These are phyloP conservation scores for Starmerella kuoi DNA, from an alignment of 805 yeast genomes.

Conservation along the genomic window DNA sequence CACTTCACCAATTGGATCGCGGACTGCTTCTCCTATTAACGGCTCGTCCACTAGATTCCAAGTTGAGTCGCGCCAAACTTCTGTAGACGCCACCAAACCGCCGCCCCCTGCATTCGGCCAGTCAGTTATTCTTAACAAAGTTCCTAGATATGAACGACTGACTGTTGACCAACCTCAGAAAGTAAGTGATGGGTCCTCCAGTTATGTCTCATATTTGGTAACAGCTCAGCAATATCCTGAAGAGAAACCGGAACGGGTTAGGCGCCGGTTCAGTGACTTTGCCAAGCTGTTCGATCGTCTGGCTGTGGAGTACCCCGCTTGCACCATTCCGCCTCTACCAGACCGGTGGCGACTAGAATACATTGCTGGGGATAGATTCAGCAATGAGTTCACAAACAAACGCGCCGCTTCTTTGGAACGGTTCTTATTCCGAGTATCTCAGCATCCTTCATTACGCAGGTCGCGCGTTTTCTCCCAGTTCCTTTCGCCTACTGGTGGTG, in stretches of 20 bases:
- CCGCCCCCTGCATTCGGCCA: no score
- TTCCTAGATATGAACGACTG: conserved; percentile 13
- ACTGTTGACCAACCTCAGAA: conserved; percentile 23
- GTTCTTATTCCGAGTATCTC: conserved; percentile 58
- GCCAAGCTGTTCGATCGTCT: conserved; percentile 63
- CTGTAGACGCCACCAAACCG: no score
- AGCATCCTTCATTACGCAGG: conserved; percentile 59
- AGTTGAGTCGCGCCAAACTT: no score
- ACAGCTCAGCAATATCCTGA: conserved; percentile 35
- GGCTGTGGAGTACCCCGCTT: conserved; percentile 66
- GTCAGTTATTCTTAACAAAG: conserved; percentile 12
- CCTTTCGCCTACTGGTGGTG: conserved; percentile 34
- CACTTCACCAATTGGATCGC: background rate
- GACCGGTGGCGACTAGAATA: conserved; percentile 85
- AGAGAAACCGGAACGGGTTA: conserved; percentile 31
- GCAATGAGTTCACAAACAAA: conserved; percentile 69
- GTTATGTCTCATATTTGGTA: conserved; percentile 62
- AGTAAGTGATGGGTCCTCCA: conserved; percentile 26
- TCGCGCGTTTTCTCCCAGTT: conserved; percentile 62
- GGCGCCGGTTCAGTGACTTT: conserved; percentile 83
- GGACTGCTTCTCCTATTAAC: no score
- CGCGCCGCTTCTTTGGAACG: conserved; percentile 70
- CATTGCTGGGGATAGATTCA: conserved; percentile 84
- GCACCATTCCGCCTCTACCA: conserved; percentile 86
- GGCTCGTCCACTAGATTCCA: no score